Base-by-base conservation (phyloP, 208 protist genomes). In the Trypanosoma melophagium region DNA sequence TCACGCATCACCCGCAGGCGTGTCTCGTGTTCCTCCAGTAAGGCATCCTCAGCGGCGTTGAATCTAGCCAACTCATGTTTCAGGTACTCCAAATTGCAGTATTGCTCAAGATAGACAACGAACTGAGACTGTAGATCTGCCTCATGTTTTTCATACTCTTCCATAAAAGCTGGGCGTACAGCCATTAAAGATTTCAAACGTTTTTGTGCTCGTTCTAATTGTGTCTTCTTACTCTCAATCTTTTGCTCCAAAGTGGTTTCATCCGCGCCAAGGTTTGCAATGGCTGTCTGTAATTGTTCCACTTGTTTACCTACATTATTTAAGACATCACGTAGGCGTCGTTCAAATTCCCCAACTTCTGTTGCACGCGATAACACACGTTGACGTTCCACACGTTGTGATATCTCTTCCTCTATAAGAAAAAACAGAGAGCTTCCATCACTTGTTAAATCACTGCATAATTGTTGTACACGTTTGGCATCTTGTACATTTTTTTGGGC, bases 211-310 rank as follows among this genome's bases (percentile, higher is more conserved):
- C 95, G 80, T 71, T 98, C 96, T 21, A 98, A 74, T 68, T 98
- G 93, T 0, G 83, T 77, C 54, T 93, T 91, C 76, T 98, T 98
- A 80, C 95, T 98, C 81, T 98, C 96, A 62, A 98, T 97, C 81
- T 98, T 98, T 54, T 92, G 87, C 80, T 97, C 86, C 9, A 98
- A 74, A 56, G 92, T 97, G 44, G 82, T 92, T 77, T 98, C 92
- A 65, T 98, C 95, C 2, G 85, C 80, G 42, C 55, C 77, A 47
- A 98, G 84, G 53, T 93, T 93, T 8, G 84, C 74, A 55, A 96
- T 95, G 47, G 79, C 84, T 56, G 95, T 69, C 77, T 91, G 84
- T 24, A 96, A 76, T 63, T 94, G 80, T 25, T 92, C 86, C 28
- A 97, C 88, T 64, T 96, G 80, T 59, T 94, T 79, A 0, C 78